phyloP scores from a whole-genome alignment of 225 moss, liverwort and hornwort species.

The Neckera pumila region DNA sequence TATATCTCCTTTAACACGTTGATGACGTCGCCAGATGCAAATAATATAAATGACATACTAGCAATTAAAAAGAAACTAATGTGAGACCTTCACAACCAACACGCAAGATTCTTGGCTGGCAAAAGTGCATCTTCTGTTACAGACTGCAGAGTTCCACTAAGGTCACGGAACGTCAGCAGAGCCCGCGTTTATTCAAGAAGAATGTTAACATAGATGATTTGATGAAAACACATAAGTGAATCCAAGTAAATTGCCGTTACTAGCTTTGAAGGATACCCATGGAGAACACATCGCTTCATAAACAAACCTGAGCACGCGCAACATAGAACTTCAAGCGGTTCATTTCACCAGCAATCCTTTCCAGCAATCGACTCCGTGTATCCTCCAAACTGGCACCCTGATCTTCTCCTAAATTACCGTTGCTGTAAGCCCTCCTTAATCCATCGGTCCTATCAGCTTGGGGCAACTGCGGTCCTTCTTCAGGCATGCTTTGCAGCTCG shows the following conservation, averaged over 20 bases:
- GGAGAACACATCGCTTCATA: not conserved
- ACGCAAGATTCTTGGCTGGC: not conserved
- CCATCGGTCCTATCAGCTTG: conserved; percentile 24
- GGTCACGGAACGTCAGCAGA: not conserved
- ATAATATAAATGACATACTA: not conserved
- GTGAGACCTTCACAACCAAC: not conserved
- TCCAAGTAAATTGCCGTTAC: not conserved
- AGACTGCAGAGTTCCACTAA: not conserved
- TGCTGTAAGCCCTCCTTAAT: conserved; percentile 30
- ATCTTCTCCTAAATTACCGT: conserved; percentile 47
- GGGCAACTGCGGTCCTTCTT: conserved; percentile 51
- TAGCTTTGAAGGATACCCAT: not conserved
- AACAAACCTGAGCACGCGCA: conserved; percentile 72
- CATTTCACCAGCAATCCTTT: conserved; percentile 94
- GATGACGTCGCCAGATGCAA: not conserved
- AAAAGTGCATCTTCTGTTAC: not conserved
- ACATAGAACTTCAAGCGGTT: conserved; percentile 92
- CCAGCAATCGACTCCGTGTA: conserved; percentile 70
- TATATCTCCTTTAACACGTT: not conserved
- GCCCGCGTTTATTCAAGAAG: not conserved
- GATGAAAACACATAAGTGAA: not conserved
- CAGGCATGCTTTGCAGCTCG: conserved; percentile 77
- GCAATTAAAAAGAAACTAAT: not conserved
- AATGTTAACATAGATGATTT: not conserved
- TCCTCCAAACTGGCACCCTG: conserved; percentile 68